Evolutionary conservation across 2,329 filamentous ascomycete species (phyloP).

Genomic region (Phyllosticta capitalensis): DNA sequence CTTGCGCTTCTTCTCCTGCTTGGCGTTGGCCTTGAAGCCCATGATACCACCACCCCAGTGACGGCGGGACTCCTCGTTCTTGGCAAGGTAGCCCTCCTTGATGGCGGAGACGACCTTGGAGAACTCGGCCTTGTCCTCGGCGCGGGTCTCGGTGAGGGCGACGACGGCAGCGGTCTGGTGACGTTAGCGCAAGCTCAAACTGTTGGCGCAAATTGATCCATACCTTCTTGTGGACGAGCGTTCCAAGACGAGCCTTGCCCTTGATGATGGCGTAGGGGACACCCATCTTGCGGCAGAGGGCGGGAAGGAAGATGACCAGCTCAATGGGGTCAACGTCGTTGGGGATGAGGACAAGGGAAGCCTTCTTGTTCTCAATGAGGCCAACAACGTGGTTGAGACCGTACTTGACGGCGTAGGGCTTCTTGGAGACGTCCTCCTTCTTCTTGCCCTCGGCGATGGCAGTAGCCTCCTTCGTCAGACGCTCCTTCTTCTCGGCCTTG

Average conservation of each 20-base stretch:
- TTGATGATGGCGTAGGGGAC: slow-evolving; percentile 98
- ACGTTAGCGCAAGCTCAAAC: slow-evolving; percentile 18
- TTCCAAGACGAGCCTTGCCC: slow-evolving; percentile 98
- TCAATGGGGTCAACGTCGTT: slow-evolving; percentile 99
- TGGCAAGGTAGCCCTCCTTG: slow-evolving; percentile 97
- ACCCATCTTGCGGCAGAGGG: slow-evolving; percentile 99
- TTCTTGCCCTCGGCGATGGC: slow-evolving; percentile 99
- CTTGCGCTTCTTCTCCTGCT: slow-evolving; percentile 83
- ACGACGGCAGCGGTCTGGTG: slow-evolving; percentile 90
- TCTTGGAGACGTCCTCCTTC: slow-evolving; percentile 99
- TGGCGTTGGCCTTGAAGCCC: slow-evolving; percentile 81
- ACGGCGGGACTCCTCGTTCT: slow-evolving; percentile 82
- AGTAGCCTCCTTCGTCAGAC: slow-evolving; percentile 94
- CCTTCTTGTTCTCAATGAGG: slow-evolving; percentile 83
- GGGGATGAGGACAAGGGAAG: slow-evolving; percentile 91
- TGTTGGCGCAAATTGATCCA: background rate
- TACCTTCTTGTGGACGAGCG: slow-evolving; percentile 99
- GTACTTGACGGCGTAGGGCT: slow-evolving; percentile 99
- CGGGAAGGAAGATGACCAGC: slow-evolving; percentile 97
- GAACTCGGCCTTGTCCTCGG: slow-evolving; percentile 97
- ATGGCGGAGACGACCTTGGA: slow-evolving; percentile 91
- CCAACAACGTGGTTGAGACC: slow-evolving; percentile 89
- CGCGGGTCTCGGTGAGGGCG: slow-evolving; percentile 90
- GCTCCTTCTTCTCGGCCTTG: slow-evolving; percentile 99
- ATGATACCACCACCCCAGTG: slow-evolving; percentile 99